Base-by-base conservation (phyloP, 768 basidiomycete species). In the Leccinum fibrillosum region DNA sequence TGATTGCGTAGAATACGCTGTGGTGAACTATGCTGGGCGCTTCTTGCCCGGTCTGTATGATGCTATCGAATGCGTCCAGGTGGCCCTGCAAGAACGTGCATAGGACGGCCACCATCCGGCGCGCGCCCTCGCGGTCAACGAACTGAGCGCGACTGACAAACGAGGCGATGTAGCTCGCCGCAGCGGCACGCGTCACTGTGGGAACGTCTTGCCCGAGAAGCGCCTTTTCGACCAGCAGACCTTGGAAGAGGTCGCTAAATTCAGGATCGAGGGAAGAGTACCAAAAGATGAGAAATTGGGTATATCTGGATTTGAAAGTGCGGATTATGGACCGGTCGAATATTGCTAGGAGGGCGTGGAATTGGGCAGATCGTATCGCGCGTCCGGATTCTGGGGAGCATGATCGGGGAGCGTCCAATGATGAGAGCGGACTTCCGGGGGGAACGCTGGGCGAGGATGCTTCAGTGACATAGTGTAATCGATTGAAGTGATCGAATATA, bases 271-370 rank as follows among this genome's bases (percentile, higher is more conserved):
- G 86, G 0, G 96, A 98, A 21, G 94, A 82, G 68, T 88, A 93
- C 86, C 93, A 97, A 78, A 99, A 99, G 49, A 98, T 67, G 59
- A 99, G 83, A 75, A 99, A 99, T 66, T 98, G 97, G 13, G 94
- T 94, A 72, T 98, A 97, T 39, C 95, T 90, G 0, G 94, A 97
- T 67, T 95, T 94, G 78, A 97, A 97, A 2, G 97, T 98, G 39
- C 88, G 90, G 51, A 99, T 83, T 69, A 99, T 94, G 37, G 88
- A 88, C 42, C 92, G 86, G 71, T 97, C 93, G 67, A 99, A 99
- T 62, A 98, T 93, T 62, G 89, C 86, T 52, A 99, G 84, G 19
- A 99, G 86, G 28, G 89, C 83, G 64, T 90, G 82, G 71, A 98
- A 98, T 63, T 92, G 91, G 1, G 82, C 70, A 6, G 80, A 80